Base-by-base conservation (phyloP, 1,284 basidiomycete species). In the Sphagnurus paluster region DNA sequence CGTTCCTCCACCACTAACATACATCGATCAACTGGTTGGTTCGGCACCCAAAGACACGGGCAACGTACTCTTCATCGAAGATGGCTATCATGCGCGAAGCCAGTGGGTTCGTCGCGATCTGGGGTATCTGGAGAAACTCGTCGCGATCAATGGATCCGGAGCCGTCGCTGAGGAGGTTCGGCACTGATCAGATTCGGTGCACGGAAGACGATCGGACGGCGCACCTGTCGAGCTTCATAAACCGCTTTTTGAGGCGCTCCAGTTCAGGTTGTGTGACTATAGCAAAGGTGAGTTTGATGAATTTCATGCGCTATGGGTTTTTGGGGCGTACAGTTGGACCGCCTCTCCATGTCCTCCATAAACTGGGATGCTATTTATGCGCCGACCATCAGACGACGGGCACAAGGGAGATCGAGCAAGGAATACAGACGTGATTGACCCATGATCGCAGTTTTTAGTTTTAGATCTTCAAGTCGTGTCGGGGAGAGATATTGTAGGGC, bases 1-100 rank as follows among this genome's bases (percentile, higher is more conserved):
- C 1, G 96, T 95, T 47, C 96, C 96, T 60, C 94, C 93, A 50
- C 97, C 96, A 67, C 92, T 96, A 57, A 14, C n/a, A n/a, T n/a
- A 30, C 6, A 47, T 23, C 21, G 17, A 42, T 17, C 25, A 28
- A 26, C n/a, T 28, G 2, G 23, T 36, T n/a, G 4, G 14, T 30
- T 30, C 28, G 14, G 28, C 28, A n/a, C 30, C 42, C 25, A 33
- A 14, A 29, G 47, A 33, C 44, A 44, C 39, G 34, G 5, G 30
- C 21, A 5, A 73, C 91, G 68, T 59, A 97, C 94, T 99, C 95
- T 71, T 98, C 93, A 63, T 99, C 96, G 63, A 99, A 99, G 63
- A 99, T 99, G 42, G 95, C 95, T 62, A 99, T 99, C 90, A 99
- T 93, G 42, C 96, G 84, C 44, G 91, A 92, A 37, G 97, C 94